Evolutionary conservation across 331 rosid species (phyloP).

Genomic region (Malus hybrid): DNA sequence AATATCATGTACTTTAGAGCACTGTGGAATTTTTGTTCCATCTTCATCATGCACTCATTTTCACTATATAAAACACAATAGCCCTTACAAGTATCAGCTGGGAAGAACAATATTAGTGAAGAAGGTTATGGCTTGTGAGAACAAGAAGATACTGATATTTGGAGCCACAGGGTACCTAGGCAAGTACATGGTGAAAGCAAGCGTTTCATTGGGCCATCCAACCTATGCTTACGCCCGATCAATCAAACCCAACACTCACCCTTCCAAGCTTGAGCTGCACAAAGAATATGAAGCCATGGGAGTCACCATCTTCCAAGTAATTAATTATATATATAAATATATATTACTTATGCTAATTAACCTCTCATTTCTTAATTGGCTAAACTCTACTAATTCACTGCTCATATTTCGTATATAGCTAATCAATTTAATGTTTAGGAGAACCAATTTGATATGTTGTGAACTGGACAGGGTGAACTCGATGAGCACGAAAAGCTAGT

Average conservation of each 20-base stretch:
- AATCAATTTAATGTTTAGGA: background rate
- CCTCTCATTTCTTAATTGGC: background rate
- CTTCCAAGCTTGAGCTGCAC: constrained; percentile 19
- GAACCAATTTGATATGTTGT: background rate
- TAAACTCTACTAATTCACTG: background rate
- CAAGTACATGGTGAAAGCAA: constrained; percentile 30
- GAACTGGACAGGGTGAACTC: constrained; percentile 23
- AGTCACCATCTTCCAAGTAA: constrained; percentile 28
- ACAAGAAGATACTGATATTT: constrained; percentile 28
- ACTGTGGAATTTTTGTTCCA: too few relatives aligned
- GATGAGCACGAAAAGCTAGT: constrained; percentile 37
- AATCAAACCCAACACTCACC: background rate
- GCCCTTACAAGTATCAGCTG: background rate
- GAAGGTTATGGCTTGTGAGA: constrained; percentile 6
- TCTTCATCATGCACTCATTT: background rate
- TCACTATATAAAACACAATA: background rate
- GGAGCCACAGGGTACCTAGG: constrained; percentile 35
- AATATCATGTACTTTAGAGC: too few relatives aligned
- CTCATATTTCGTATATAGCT: background rate
- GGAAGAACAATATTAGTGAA: background rate
- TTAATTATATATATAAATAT: background rate
- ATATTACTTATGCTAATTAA: too few relatives aligned
- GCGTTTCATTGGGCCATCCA: constrained; percentile 30
- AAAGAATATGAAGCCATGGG: constrained; percentile 24
- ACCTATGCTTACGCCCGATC: constrained; percentile 33